Conservation (phyloP, 768 basidiomycete species). For the Agrocybe pediades region DNA sequence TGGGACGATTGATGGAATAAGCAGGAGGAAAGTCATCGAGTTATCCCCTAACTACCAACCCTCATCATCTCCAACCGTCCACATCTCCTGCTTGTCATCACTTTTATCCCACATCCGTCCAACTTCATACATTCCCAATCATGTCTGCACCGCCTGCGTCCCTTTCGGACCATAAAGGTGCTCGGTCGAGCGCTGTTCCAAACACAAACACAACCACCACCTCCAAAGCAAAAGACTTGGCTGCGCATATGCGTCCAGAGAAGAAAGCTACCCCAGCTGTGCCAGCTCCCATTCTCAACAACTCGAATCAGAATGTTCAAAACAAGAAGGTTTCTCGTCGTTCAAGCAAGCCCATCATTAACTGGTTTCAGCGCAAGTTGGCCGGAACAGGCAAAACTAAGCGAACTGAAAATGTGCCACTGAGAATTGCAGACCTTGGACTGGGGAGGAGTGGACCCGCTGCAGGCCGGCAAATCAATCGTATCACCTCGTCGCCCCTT, state of each 20-base stretch:
- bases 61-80: slow-evolving; percentile 4
- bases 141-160: slow-evolving; percentile 20
- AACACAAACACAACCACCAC: slow-evolving; percentile 7
- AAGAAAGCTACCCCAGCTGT: slow-evolving; percentile 21
- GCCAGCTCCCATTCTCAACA: slow-evolving; percentile 19
- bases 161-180: slow-evolving; percentile 13
- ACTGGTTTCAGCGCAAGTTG: slow-evolving; percentile 89
- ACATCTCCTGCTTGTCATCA: neutral
- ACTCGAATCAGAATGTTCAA: slow-evolving; percentile 35
- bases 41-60: slow-evolving; percentile 15
- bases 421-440: slow-evolving; percentile 32
- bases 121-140: slow-evolving; percentile 3
- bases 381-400: slow-evolving; percentile 66
- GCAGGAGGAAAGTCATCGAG: neutral
- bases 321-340: slow-evolving; percentile 68
- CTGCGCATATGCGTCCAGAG: slow-evolving; percentile 17
- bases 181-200: slow-evolving; percentile 1
- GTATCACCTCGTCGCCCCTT: slow-evolving; percentile 46
- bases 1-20: neutral
- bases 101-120: neutral
- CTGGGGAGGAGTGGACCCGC: slow-evolving; percentile 30
- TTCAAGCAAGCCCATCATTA: slow-evolving; percentile 83
- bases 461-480: slow-evolving; percentile 36
- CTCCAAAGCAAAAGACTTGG: slow-evolving; percentile 2
- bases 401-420: slow-evolving; percentile 41